phyloP scores from a whole-genome alignment of 352 stramenopile genomes.

The Thalassiosira exigua region DNA sequence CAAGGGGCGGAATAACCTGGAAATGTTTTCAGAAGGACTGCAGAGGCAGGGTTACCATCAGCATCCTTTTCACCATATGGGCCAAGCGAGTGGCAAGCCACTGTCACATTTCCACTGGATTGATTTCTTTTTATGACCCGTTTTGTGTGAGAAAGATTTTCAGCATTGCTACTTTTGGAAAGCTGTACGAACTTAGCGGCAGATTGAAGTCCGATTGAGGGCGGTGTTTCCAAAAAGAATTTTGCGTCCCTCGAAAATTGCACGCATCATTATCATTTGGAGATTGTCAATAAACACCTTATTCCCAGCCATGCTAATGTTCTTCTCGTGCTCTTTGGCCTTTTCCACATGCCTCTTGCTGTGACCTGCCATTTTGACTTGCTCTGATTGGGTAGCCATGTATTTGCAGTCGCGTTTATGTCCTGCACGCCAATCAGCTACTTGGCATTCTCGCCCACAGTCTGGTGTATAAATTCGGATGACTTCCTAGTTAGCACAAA shows the following conservation, averaged over 20 bases:
- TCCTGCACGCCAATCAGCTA: conserved; percentile 2
- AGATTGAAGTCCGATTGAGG: background rate
- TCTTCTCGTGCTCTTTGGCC: background rate
- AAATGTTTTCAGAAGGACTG: background rate
- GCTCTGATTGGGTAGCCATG: background rate
- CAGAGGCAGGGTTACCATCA: background rate
- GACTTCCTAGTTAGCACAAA: background rate
- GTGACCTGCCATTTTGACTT: background rate
- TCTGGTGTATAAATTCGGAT: too few relatives aligned
- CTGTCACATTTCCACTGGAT: background rate
- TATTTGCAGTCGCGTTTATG: background rate
- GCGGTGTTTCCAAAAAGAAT: background rate
- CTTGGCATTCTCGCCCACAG: too few relatives aligned
- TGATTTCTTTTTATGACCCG: background rate
- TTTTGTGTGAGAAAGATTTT: background rate
- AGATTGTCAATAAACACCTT: background rate
- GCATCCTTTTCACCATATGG: background rate
- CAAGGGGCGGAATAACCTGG: background rate
- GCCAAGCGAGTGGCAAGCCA: background rate
- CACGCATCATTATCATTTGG: background rate
- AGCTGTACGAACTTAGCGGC: background rate
- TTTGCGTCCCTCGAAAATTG: background rate
- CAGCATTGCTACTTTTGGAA: background rate
- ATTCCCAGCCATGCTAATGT: background rate
- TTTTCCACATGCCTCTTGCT: background rate